These are phyloP conservation scores for Canariomyces notabilis DNA, from an alignment of 2,329 filamentous ascomycete genomes.

Conservation along the genomic window DNA sequence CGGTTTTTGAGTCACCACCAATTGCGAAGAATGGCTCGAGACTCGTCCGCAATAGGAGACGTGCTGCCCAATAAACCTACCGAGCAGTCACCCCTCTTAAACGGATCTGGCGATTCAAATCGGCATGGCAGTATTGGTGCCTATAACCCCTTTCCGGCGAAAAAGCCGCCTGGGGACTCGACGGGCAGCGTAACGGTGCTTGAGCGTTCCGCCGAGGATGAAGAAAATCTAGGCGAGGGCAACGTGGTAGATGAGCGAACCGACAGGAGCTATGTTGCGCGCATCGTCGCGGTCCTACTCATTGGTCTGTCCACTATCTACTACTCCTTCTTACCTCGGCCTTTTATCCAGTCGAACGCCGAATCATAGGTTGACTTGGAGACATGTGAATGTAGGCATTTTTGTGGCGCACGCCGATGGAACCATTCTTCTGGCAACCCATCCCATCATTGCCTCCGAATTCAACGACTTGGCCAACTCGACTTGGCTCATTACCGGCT, in stretches of 20 bases:
- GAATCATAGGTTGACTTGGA: too few species aligned
- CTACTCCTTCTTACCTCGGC: not conserved
- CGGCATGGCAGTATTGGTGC: not conserved
- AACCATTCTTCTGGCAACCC: constrained; percentile 62
- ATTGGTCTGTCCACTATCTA: constrained; percentile 15
- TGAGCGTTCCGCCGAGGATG: constrained; percentile 11
- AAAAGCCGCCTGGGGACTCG: too few species aligned
- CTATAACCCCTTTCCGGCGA: too few species aligned
- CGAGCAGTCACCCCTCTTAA: constrained; percentile 16
- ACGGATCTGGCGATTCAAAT: not conserved
- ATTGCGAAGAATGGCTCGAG: too few species aligned
- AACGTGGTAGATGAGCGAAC: constrained; percentile 3
- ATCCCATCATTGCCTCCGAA: constrained; percentile 56
- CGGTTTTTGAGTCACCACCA: too few species aligned
- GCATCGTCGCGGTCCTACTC: constrained; percentile 22
- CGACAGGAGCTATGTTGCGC: constrained; percentile 13
- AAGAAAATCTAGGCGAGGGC: constrained; percentile 11
- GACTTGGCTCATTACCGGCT: constrained; percentile 53
- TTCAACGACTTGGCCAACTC: constrained; percentile 53
- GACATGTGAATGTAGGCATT: constrained; percentile 39
- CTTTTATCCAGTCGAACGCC: too few species aligned
- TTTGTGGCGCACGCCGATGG: constrained; percentile 62
- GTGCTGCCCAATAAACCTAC: constrained; percentile 5
- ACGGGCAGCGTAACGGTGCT: not conserved
- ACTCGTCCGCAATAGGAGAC: too few species aligned